Base-by-base conservation (phyloP, 1,284 basidiomycete genomes). In the Takashimella tepidaria region DNA sequence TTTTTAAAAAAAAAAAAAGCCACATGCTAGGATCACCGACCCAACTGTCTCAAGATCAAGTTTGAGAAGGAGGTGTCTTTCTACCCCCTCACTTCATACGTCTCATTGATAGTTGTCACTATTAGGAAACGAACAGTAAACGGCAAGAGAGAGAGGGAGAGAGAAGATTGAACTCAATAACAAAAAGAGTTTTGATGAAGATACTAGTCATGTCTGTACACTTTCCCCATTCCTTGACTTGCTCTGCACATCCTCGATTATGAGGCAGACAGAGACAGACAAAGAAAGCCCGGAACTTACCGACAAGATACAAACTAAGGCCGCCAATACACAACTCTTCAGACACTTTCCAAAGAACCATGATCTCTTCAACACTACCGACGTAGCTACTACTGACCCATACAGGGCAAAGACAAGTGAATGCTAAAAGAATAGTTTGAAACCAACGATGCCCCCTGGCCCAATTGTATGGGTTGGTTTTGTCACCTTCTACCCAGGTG, bases 391-490 rank as follows among this genome's bases (percentile, higher is more conserved):
- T 37, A 16, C 31, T 37, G 8, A 37, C 31, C 31, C 31, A 37
- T 37, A 37, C 31, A 16, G 31, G 31, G 31, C 31, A 37, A 8
- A 37, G 31, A 16, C 31, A 37, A 37, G 31, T 37, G 31, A 37
- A 37, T 16, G 31, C 31, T 16, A 37, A 37, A 8, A 37, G 16
- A 16, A 16, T 16, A 37, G 31, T 37, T 16, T 37, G 31, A 16
- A 37, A 19, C 70, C 72, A 72, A 47, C 77, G 84, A 80, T 52
- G 79, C 63, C 59, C 31, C 25, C 72, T 79, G 2, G 75, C 62
- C 83, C 84, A 87, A 64, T 83, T 84, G 72, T 83, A 84, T 1
- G 85, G 85, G 62, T 85, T 80, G 46, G 82, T 81, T 12, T 77
- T 71, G 59, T 86, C 84, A 47, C 79, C 74, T 1, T 74, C 61